Evolutionary conservation across 164 flowering plant species (phyloP).

Genomic region (Protea cynaroides): DNA sequence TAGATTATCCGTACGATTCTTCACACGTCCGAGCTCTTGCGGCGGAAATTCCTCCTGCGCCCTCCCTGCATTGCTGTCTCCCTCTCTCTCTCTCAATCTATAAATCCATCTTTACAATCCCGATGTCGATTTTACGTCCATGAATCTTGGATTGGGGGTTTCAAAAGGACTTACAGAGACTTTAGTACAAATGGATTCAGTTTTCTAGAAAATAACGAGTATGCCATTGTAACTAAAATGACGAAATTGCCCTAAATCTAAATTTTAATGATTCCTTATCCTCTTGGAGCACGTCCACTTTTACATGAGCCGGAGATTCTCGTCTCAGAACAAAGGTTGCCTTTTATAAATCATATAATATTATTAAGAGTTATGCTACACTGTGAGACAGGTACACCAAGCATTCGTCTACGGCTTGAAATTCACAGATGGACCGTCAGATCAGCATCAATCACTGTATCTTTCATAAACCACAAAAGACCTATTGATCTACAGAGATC

Average conservation of each 20-base stretch:
- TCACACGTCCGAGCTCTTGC: conserved; percentile 5
- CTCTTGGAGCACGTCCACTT: too few relatives aligned
- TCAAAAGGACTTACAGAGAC: neutral
- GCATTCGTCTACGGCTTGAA: too few relatives aligned
- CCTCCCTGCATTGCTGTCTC: neutral
- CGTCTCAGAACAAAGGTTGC: too few relatives aligned
- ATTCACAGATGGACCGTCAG: too few relatives aligned
- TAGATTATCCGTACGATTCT: conserved; percentile 7
- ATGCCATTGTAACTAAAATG: neutral
- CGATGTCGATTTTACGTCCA: conserved; percentile 28
- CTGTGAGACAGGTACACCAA: too few relatives aligned
- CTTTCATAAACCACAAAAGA: too few relatives aligned
- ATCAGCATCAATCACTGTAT: too few relatives aligned
- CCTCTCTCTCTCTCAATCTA: conserved; percentile 8
- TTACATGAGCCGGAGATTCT: too few relatives aligned
- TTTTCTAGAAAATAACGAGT: conserved; percentile 1
- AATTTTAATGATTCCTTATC: too few relatives aligned
- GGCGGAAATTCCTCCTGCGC: conserved; percentile 13
- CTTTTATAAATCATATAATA: too few relatives aligned
- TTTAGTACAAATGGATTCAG: neutral
- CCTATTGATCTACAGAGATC: too few relatives aligned
- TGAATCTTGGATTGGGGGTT: conserved; percentile 19
- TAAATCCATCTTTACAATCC: conserved; percentile 14
- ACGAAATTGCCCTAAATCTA: neutral
- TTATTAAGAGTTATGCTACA: too few relatives aligned